phyloP scores from a whole-genome alignment of 176 grass and related monocot species.

The Leersia perrieri region DNA sequence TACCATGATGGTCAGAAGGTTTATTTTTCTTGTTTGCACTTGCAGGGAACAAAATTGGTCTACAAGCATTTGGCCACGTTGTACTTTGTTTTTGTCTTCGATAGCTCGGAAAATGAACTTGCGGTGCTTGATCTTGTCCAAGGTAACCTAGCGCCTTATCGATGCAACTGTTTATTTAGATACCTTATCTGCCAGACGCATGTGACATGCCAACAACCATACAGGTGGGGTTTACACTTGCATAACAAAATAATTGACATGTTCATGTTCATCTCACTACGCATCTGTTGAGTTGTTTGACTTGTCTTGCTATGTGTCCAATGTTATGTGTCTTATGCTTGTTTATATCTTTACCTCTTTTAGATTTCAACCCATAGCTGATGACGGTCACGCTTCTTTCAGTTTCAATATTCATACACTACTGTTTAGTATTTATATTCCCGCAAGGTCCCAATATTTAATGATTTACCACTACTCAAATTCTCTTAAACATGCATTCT shows the following conservation, averaged over 20 bases:
- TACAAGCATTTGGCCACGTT: slow-evolving; percentile 96
- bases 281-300: neutral
- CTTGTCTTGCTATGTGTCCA: neutral
- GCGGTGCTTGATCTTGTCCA: slow-evolving; percentile 95
- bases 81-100: slow-evolving; percentile 91
- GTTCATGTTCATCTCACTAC: slow-evolving; percentile 5
- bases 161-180: neutral
- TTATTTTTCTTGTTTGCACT: slow-evolving; percentile 15
- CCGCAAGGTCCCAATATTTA: neutral
- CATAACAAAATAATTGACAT: neutral
- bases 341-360: neutral
- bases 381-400: neutral
- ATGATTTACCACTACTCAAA: too few species aligned
- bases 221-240: neutral
- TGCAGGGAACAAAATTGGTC: slow-evolving; percentile 70
- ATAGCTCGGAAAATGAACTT: slow-evolving; percentile 82
- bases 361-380: too few species aligned
- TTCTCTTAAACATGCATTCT: neutral
- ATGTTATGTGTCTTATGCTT: neutral
- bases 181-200: neutral
- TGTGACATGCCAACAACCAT: neutral
- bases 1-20: neutral
- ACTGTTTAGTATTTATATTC: neutral
- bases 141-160: slow-evolving; percentile 52
- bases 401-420: neutral